phyloP scores from a whole-genome alignment of 495 filamentous ascomycete genomes.

The Lophiotrema nucula region DNA sequence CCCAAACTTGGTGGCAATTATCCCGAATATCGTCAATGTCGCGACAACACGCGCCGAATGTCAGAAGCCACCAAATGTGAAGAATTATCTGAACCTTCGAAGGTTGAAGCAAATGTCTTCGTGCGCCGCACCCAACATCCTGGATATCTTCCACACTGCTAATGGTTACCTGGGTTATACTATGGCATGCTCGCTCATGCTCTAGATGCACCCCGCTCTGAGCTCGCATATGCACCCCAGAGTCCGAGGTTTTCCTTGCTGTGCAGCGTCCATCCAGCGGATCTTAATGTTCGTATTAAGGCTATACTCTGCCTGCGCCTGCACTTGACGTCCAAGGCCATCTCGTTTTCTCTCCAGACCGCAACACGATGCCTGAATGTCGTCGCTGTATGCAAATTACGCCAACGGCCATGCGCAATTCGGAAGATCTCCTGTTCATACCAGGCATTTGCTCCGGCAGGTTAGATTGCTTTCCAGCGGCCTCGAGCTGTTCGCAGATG shows the following conservation, averaged over 20 bases:
- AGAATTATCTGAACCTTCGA: no score
- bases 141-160: neutral
- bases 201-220: constrained; percentile 18
- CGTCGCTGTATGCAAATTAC: neutral
- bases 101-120: no score
- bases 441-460: neutral
- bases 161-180: constrained; percentile 13
- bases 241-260: constrained; percentile 13
- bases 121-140: neutral
- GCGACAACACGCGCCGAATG: constrained; percentile 7
- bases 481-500: no score
- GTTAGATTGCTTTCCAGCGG: no score
- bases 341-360: no score
- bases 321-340: no score
- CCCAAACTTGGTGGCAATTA: constrained; percentile 2
- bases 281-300: constrained; percentile 25
- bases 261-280: constrained; percentile 6
- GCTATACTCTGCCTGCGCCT: constrained; percentile 18
- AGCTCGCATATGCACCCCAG: constrained; percentile 31
- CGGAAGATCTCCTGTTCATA: constrained; percentile 2
- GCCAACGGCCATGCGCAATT: neutral
- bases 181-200: neutral
- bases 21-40: constrained; percentile 9
- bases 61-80: neutral
- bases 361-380: no score